Conservation (phyloP, 2,329 filamentous ascomycete species). For the Knufia petricola region DNA sequence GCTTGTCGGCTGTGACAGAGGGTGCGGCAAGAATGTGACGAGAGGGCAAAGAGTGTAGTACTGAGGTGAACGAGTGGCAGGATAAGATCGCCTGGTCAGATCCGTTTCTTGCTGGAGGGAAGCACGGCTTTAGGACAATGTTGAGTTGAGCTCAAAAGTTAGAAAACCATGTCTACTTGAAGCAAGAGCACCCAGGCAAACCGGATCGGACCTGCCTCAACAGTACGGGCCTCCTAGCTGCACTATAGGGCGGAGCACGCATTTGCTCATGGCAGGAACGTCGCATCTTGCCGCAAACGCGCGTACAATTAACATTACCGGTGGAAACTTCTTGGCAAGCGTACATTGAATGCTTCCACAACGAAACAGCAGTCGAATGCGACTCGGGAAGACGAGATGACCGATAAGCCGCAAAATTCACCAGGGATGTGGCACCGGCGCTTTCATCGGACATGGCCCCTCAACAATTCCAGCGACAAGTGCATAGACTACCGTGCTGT, state of each 20-base stretch:
- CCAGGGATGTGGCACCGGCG: not conserved
- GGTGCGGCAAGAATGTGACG: not conserved
- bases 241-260: no score
- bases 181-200: not conserved
- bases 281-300: not conserved
- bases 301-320: not conserved
- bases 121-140: not conserved
- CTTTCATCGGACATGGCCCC: not conserved
- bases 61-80: not conserved
- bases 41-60: not conserved
- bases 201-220: not conserved
- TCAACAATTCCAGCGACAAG: not conserved
- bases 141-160: no score
- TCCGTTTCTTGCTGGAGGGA: not conserved
- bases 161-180: no score
- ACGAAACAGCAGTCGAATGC: not conserved
- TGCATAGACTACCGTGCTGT: not conserved
- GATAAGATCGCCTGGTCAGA: not conserved
- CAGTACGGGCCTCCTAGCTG: no score
- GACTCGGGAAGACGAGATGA: not conserved
- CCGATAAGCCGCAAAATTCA: not conserved
- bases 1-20: not conserved
- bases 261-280: not conserved
- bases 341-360: not conserved
- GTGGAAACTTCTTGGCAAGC: not conserved